These are phyloP conservation scores for Xylariaceae sp. DNA, from an alignment of 2,329 filamentous ascomycete genomes.

Conservation along the genomic window DNA sequence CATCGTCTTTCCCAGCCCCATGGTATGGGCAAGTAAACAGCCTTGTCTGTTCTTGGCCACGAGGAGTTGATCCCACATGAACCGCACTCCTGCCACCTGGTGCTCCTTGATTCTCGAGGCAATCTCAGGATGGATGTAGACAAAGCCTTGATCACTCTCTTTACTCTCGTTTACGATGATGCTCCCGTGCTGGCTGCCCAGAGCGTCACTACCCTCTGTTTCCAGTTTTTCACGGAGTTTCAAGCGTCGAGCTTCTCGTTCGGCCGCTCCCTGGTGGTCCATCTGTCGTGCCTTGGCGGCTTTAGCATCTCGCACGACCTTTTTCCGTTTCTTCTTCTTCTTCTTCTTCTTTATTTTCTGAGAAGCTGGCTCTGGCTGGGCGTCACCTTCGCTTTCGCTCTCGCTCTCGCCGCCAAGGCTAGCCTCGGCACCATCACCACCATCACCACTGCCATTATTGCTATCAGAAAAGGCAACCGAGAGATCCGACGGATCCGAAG, in stretches of 20 bases:
- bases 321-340: conserved; percentile 39
- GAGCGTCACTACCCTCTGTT: conserved; percentile 35
- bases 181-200: conserved; percentile 35
- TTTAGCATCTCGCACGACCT: conserved; percentile 42
- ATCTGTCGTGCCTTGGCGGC: conserved; percentile 50
- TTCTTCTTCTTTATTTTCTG: conserved; percentile 39
- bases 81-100: conserved; percentile 75
- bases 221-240: conserved; percentile 40
- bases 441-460: conserved; percentile 5
- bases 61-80: conserved; percentile 83
- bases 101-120: conserved; percentile 66
- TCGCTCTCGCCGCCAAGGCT: too few species aligned
- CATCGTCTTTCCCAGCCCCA: conserved; percentile 92
- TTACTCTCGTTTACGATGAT: conserved; percentile 65
- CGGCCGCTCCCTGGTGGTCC: conserved; percentile 47
- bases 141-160: conserved; percentile 51
- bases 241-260: conserved; percentile 48
- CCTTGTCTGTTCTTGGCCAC: conserved; percentile 58
- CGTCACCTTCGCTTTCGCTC: too few species aligned
- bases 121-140: conserved; percentile 61
- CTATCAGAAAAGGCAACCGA: conserved; percentile 7
- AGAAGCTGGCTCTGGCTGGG: conserved; percentile 27
- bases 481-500: too few species aligned
- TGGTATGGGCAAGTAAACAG: conserved; percentile 79
- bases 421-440: conserved; percentile 24